Conservation (phyloP, 257 asterid genomes). For the Fraxinus quadrangulata region DNA sequence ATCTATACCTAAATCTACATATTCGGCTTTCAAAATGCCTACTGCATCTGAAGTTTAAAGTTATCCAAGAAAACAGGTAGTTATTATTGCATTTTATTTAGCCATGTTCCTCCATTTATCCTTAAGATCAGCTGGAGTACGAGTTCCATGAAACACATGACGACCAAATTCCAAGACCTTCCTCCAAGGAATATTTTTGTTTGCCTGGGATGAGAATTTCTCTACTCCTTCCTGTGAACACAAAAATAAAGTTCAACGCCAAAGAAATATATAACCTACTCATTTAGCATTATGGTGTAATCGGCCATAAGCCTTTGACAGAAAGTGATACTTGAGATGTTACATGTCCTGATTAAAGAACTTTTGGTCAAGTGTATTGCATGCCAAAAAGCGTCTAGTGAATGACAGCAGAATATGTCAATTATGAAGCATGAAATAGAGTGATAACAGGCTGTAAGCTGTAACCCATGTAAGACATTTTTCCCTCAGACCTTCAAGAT, state of each 20-base stretch:
- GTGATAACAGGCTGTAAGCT: neutral
- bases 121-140: slow-evolving; percentile 65
- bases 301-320: neutral
- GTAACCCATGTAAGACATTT: neutral
- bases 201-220: slow-evolving; percentile 25
- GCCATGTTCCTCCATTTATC: slow-evolving; percentile 66
- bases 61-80: neutral
- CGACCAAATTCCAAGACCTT: slow-evolving; percentile 54
- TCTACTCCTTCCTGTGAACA: slow-evolving; percentile 55
- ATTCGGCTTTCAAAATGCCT: neutral
- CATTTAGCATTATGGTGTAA: neutral
- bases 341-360: neutral
- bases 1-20: neutral
- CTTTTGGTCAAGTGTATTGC: neutral
- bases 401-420: neutral
- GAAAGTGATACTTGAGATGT: neutral
- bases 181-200: slow-evolving; percentile 57
- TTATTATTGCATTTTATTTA: slow-evolving; percentile 26
- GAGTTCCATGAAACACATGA: slow-evolving; percentile 50
- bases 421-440: neutral
- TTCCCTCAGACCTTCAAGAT: neutral
- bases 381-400: neutral
- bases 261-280: slow-evolving; percentile 7
- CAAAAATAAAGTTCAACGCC: slow-evolving; percentile 4
- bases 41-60: neutral